These are phyloP conservation scores for Sphagnum contortum DNA, from an alignment of 225 moss, liverwort and hornwort genomes.

Conservation along the genomic window DNA sequence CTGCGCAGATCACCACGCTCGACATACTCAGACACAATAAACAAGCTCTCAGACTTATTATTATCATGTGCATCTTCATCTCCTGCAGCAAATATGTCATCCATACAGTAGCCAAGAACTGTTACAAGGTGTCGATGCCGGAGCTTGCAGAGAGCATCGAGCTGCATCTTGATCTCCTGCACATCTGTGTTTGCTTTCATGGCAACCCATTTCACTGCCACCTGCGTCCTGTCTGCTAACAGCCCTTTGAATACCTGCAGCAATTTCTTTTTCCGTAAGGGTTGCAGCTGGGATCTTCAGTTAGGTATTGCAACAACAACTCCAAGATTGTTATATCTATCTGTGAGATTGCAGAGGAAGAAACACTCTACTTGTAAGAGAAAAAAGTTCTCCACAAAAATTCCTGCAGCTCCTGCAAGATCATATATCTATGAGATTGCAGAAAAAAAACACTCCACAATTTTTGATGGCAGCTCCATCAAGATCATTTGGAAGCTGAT, in stretches of 20 bases:
- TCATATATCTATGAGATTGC: too few relatives aligned
- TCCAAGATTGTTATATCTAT: too few relatives aligned
- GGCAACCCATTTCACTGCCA: slow-evolving; percentile 78
- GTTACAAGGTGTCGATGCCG: slow-evolving; percentile 85
- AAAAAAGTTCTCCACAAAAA: too few relatives aligned
- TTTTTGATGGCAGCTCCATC: too few relatives aligned
- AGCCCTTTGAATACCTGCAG: slow-evolving; percentile 80
- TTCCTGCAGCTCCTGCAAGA: too few relatives aligned
- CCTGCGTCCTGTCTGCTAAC: slow-evolving; percentile 75
- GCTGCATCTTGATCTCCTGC: slow-evolving; percentile 62
- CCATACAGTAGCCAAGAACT: slow-evolving; percentile 74
- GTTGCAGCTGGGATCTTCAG: too few relatives aligned
- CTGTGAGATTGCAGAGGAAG: too few relatives aligned
- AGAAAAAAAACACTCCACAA: too few relatives aligned
- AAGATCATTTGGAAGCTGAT: too few relatives aligned
- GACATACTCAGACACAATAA: slow-evolving; percentile 83
- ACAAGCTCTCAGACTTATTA: slow-evolving; percentile 53
- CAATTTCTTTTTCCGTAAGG: too few relatives aligned
- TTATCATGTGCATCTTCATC: slow-evolving; percentile 40
- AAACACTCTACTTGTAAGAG: too few relatives aligned
- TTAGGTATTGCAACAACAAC: too few relatives aligned
- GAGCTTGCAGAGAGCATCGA: slow-evolving; percentile 72
- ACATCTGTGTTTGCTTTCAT: slow-evolving; percentile 78
- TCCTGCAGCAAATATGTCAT: slow-evolving; percentile 20
- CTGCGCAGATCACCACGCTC: slow-evolving; percentile 60